Conservation (phyloP, 176 grass and related monocot genomes). For the Oryza brachyantha region DNA sequence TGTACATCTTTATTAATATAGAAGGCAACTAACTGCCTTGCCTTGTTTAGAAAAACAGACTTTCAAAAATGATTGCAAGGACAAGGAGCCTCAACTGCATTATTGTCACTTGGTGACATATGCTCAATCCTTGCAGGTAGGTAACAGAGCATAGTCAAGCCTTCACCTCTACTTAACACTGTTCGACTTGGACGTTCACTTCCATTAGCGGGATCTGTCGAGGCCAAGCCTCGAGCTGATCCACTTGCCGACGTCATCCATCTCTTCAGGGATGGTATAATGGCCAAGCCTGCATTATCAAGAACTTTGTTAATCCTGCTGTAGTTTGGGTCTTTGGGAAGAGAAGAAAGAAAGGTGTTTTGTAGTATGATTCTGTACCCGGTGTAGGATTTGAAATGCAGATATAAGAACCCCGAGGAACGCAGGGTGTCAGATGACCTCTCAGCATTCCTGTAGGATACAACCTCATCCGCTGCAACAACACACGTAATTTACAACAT, state of each 20-base stretch:
- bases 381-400: constrained; percentile 70
- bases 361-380: constrained; percentile 46
- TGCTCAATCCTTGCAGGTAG: background rate
- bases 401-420: constrained; percentile 62
- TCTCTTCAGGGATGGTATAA: constrained; percentile 95
- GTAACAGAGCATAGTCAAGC: constrained; percentile 15
- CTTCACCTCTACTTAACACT: background rate
- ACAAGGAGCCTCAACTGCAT: constrained; percentile 2
- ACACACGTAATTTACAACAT: background rate
- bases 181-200: background rate
- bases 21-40: background rate
- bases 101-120: constrained; percentile 14
- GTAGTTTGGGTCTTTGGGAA: background rate
- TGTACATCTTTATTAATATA: background rate
- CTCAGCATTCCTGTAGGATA: constrained; percentile 72
- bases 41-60: background rate
- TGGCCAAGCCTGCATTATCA: constrained; percentile 62
- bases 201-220: constrained; percentile 51
- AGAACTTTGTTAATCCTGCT: background rate
- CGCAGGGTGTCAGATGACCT: constrained; percentile 62
- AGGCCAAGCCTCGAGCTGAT: constrained; percentile 50
- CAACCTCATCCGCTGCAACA: constrained; percentile 75
- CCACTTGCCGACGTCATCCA: constrained; percentile 85
- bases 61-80: background rate
- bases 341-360: background rate